Base-by-base conservation (phyloP, 352 stramenopile species). In the Phytophthora aleatoria region DNA sequence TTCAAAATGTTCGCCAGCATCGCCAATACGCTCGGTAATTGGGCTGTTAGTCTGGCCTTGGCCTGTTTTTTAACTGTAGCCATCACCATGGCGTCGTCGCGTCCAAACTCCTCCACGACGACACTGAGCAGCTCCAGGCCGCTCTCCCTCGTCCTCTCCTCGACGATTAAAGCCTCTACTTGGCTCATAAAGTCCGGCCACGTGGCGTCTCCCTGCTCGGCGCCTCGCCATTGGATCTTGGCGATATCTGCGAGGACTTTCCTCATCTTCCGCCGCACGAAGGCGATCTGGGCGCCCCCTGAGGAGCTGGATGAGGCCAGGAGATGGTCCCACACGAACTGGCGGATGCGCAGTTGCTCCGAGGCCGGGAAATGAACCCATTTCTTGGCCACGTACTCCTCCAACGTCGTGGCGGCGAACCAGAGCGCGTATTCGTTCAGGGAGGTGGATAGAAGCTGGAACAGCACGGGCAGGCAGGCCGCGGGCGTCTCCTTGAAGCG, bases 191-290 rank as follows among this genome's bases (percentile, higher is more conserved):
- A 92, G 10, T 90, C 77, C 3, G 83, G 76, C 83, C 83, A 92
- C 1, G 49, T 43, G 9, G 63, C 54, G 7, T 55, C 36, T 4
- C 35, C 36, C 7, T 64, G 45, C 15, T 65, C 58, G 5, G 13
- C 26, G 2, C 42, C 49, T 13, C 43, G 49, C 82, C 84, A 93
- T 42, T 91, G 79, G 28, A 90, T 24, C 8, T 69, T 73, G 41
- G 84, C 84, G 39, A 93, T 86, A 30, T 93, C 84, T 1, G 83
- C 82, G 1, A 93, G 28, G 1, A 91, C 82, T 64, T 93, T 93
- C 38, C 81, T 74, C 11, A 93, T 33, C 61, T 93, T 93, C 42
- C 81, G 78, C 13, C 73, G 61, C 26, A 89, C 84, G 53, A 93
- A 93, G 3, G 80, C 73, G 44, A 70, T 50, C 48, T 86, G 77